Base-by-base conservation (phyloP, 495 filamentous ascomycete genomes). In the Cladorrhinum samala region DNA sequence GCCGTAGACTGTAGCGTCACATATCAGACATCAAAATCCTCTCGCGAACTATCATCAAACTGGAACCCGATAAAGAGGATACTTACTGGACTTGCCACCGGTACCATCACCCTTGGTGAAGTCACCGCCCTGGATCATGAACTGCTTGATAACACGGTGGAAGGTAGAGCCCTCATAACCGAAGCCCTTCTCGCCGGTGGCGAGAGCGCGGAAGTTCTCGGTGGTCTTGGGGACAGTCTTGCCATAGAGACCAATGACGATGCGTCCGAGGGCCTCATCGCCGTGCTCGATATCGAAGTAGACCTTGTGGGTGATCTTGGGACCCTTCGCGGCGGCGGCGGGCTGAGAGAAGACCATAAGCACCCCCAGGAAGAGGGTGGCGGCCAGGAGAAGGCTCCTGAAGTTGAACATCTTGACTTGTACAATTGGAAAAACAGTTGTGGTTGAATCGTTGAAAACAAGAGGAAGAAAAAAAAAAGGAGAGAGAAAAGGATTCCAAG, bases 101-200 rank as follows among this genome's bases (percentile, higher is more conserved):
- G 91, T 96, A 64, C 91, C 92, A 67, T 99, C 91, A 59, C 84
- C 84, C 56, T 84, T 89, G 70, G 94, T 99, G 77, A 99, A 99
- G 76, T 99, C 94, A 75, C 94, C 93, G 68, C 93, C 93, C 76
- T 98, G 93, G 69, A 96, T 96, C 93, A 98, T 98, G 78, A 98
- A 98, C 52, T 86, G 64, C 78, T 92, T 91, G 78, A 98, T 98
- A 65, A 98, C 94, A 74, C 93, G 88, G 83, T 98, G 93, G 86
- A 98, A 98, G 68, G 73, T 83, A 19, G 91, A 96, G 30, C 89
- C 91, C 71, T 96, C 83, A 70, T 96, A 98, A 52, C 93, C 93
- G 66, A 87, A 96, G 63, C 88, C 93, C 74, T 96, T 89, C 83
- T 99, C 91, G 57, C 93, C 93, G 53, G 93, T 97, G 61, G 91